These are phyloP conservation scores for Parastagonospora avenae DNA, from an alignment of 2,329 filamentous ascomycete genomes.

Conservation along the genomic window DNA sequence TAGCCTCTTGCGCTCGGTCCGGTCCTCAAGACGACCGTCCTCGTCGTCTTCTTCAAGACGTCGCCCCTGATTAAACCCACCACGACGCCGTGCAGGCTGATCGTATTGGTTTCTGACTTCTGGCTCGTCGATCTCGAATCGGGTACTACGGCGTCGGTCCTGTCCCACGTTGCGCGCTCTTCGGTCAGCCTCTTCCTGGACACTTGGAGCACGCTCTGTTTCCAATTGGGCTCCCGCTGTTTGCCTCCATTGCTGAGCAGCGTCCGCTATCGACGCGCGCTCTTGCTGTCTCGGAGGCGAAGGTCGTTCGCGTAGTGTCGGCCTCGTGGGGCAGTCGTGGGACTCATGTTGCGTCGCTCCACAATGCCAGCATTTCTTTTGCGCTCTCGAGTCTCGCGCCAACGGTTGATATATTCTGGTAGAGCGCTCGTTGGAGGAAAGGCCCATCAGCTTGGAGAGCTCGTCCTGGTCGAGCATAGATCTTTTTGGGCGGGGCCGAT, in stretches of 20 bases:
- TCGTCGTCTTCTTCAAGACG: constrained; percentile 34
- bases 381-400: constrained; percentile 23
- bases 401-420: constrained; percentile 29
- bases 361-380: constrained; percentile 39
- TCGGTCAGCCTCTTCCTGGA: constrained; percentile 16
- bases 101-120: constrained; percentile 35
- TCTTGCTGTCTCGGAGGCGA: neutral
- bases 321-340: constrained; percentile 30
- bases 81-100: constrained; percentile 34
- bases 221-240: constrained; percentile 20
- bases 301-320: constrained; percentile 24
- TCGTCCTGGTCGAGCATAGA: constrained; percentile 35
- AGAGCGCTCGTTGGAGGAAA: constrained; percentile 6
- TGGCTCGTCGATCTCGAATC: constrained; percentile 32
- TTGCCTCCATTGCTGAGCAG: constrained; percentile 33
- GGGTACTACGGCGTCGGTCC: constrained; percentile 26
- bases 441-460: constrained; percentile 31
- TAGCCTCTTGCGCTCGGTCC: constrained; percentile 38
- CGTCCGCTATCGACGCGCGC: constrained; percentile 28
- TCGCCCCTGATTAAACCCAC: constrained; percentile 20
- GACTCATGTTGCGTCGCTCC: constrained; percentile 31
- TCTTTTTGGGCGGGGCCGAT: constrained; percentile 17
- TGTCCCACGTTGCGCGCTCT: constrained; percentile 23
- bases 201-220: constrained; percentile 13
- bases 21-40: constrained; percentile 23